These are phyloP conservation scores for Apiotrichum akiyoshidainum DNA, from an alignment of 1,284 basidiomycete genomes.

Conservation along the genomic window DNA sequence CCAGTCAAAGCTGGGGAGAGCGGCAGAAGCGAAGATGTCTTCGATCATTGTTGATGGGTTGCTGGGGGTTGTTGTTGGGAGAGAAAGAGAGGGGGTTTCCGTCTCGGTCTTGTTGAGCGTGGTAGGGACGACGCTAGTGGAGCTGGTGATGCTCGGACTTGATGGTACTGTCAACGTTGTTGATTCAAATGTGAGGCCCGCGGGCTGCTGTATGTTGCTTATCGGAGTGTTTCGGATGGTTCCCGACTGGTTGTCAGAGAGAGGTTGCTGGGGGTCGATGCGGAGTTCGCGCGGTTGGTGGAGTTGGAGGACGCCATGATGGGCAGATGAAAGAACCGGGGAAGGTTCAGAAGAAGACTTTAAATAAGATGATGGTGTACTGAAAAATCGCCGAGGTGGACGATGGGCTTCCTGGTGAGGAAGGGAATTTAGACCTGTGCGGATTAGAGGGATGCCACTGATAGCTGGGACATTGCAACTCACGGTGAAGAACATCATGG, in stretches of 20 bases:
- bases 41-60: conserved; percentile 15
- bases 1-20: conserved; percentile 27
- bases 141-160: conserved; percentile 5
- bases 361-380: conserved; percentile 7
- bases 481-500: conserved; percentile 19
- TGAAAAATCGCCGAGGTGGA: conserved; percentile 16
- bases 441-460: background rate
- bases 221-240: conserved; percentile 10
- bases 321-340: conserved; percentile 22
- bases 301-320: conserved; percentile 23
- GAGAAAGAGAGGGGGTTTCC: conserved; percentile 1
- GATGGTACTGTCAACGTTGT: background rate
- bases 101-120: conserved; percentile 5
- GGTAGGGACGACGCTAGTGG: conserved; percentile 3
- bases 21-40: conserved; percentile 14
- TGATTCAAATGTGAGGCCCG: conserved; percentile 5
- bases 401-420: conserved; percentile 18
- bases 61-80: conserved; percentile 1
- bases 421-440: conserved; percentile 11
- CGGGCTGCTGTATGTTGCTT: conserved; percentile 8
- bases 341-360: conserved; percentile 18
- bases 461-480: background rate
- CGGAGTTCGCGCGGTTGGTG: conserved; percentile 5
- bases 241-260: conserved; percentile 9
- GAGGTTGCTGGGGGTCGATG: conserved; percentile 1